Conservation (phyloP, 768 basidiomycete genomes). For the Leucocoprinus leucothites region DNA sequence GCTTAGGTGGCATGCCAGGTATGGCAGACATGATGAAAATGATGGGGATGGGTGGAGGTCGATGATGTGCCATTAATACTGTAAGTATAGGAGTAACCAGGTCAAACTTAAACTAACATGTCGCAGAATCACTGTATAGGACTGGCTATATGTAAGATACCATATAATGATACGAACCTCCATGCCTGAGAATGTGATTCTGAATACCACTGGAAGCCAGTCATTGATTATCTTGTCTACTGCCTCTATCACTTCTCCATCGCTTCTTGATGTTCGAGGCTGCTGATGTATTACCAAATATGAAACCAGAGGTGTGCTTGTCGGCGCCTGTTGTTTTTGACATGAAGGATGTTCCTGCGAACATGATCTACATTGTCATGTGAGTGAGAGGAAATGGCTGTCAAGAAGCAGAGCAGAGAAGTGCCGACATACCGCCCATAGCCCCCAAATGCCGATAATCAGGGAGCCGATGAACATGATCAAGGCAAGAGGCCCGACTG, state of each 20-base stretch:
- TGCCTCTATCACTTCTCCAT: constrained; percentile 56
- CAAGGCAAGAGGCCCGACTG: constrained; percentile 55
- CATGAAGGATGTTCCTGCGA: constrained; percentile 50
- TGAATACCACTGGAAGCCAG: background rate
- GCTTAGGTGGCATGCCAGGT: constrained; percentile 51
- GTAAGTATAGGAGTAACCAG: background rate
- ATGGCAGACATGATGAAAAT: constrained; percentile 83
- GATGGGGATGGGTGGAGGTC: constrained; percentile 74
- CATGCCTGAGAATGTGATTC: background rate
- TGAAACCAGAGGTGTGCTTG: constrained; percentile 75
- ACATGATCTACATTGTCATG: constrained; percentile 45
- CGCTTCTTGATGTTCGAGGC: constrained; percentile 61
- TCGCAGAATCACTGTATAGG: background rate
- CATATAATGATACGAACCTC: background rate
- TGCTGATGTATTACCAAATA: constrained; percentile 72
- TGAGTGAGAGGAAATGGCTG: background rate
- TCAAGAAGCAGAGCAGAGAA: constrained; percentile 7
- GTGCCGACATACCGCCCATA: constrained; percentile 60
- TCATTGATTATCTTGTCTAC: constrained; percentile 13
- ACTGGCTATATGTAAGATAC: constrained; percentile 7
- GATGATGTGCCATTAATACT: constrained; percentile 17
- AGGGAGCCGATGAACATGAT: constrained; percentile 47
- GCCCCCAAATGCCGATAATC: constrained; percentile 59
- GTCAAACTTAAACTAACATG: too few species aligned
- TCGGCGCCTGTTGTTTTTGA: constrained; percentile 80